phyloP scores from a whole-genome alignment of 108 stramenopile genomes.

The Poteriospumella lacustris region DNA sequence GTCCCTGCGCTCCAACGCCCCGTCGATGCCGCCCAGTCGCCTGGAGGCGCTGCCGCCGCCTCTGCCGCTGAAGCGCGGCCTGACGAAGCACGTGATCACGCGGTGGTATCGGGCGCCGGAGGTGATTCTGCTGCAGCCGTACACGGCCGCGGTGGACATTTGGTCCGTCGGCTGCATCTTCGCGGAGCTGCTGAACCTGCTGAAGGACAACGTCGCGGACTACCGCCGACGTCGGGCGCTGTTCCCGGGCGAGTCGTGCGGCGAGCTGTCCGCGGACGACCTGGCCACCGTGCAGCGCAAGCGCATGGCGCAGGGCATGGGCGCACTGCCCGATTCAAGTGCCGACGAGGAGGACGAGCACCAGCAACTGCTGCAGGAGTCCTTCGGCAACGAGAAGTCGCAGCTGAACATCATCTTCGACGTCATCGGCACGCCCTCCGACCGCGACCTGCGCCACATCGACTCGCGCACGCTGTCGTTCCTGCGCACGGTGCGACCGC shows the following conservation, averaged over 20 bases:
- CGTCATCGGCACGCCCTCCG: conserved; percentile 48
- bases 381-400: not conserved
- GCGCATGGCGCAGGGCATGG: not conserved
- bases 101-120: conserved; percentile 91
- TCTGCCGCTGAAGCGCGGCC: not conserved
- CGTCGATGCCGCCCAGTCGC: no score
- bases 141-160: conserved; percentile 50
- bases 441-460: conserved; percentile 47
- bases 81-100: conserved; percentile 71
- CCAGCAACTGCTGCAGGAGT: not conserved
- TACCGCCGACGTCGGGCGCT: conserved; percentile 41
- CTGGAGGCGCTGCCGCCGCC: not conserved
- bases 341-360: not conserved
- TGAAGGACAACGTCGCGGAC: not conserved
- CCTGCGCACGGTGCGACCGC: not conserved
- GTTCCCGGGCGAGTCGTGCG: conserved; percentile 51
- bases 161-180: conserved; percentile 68
- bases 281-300: not conserved
- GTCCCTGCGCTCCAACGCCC: not conserved
- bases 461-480: not conserved
- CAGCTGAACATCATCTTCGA: conserved; percentile 48
- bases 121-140: conserved; percentile 29
- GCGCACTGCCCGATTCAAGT: not conserved
- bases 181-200: conserved; percentile 50
- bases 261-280: not conserved